Conservation (phyloP, 2,329 filamentous ascomycete species). For the Trichoderma hamatum region DNA sequence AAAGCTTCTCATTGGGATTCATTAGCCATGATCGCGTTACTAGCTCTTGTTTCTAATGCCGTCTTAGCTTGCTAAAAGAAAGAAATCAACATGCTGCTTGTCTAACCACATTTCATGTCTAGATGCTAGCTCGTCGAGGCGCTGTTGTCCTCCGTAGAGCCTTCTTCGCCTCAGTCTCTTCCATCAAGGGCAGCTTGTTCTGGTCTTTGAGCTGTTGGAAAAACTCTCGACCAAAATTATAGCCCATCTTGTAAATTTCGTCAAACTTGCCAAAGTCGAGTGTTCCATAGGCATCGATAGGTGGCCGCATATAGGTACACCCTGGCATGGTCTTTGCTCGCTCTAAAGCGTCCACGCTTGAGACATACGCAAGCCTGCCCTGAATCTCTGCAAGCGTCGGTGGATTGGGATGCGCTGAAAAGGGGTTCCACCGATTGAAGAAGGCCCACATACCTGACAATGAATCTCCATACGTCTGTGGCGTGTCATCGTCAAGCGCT, state of each 20-base stretch:
- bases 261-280: conserved; percentile 97
- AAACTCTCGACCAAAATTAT: conserved; percentile 81
- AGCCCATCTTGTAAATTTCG: conserved; percentile 90
- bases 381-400: conserved; percentile 96
- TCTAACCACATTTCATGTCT: conserved; percentile 27
- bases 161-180: conserved; percentile 77
- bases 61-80: conserved; percentile 1
- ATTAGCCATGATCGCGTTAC: not conserved
- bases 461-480: conserved; percentile 91
- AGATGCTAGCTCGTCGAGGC: conserved; percentile 77
- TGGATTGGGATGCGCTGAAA: conserved; percentile 85
- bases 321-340: conserved; percentile 88
- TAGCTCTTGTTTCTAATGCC: not conserved
- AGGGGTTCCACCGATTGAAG: conserved; percentile 95
- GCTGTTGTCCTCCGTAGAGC: conserved; percentile 78
- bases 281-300: conserved; percentile 90
- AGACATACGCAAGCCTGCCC: conserved; percentile 90
- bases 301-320: conserved; percentile 94
- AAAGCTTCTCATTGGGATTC: not conserved
- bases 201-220: conserved; percentile 75
- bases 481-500: conserved; percentile 85
- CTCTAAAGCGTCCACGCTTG: conserved; percentile 90
- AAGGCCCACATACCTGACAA: conserved; percentile 95
- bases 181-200: conserved; percentile 70
- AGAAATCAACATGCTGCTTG: not conserved